phyloP scores from a whole-genome alignment of 805 yeast genomes.

The Metschnikowia vanudenii region DNA sequence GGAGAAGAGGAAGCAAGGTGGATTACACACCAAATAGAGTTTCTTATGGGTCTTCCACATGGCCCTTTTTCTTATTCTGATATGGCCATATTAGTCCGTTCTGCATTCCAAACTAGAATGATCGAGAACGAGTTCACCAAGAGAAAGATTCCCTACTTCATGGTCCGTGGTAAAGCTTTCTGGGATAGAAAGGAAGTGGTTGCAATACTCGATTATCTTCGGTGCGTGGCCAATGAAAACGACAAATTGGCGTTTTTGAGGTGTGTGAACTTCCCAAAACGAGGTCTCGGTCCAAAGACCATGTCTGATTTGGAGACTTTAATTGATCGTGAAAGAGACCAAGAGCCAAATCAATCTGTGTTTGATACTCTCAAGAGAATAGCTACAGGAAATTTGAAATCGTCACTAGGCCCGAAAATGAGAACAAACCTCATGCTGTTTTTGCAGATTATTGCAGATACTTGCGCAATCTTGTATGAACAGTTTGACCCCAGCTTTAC shows the following conservation, averaged over 20 bases:
- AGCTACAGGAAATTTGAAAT: constrained; percentile 3
- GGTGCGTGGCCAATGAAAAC: constrained; percentile 55
- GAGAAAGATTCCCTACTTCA: constrained; percentile 57
- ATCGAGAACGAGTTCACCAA: constrained; percentile 64
- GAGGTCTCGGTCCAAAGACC: constrained; percentile 66
- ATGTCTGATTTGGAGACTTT: constrained; percentile 25
- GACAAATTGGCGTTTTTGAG: constrained; percentile 63
- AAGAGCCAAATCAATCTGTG: constrained; percentile 5
- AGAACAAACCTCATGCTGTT: constrained; percentile 24
- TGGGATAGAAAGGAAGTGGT: constrained; percentile 76
- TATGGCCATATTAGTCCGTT: constrained; percentile 69
- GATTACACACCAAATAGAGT: constrained; percentile 54
- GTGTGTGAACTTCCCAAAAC: constrained; percentile 56
- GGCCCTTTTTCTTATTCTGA: constrained; percentile 50
- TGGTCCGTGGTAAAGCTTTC: constrained; percentile 73
- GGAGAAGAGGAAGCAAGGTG: constrained; percentile 56
- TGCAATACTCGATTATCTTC: constrained; percentile 59
- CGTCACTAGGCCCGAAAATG: constrained; percentile 15
- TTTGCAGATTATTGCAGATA: constrained; percentile 25
- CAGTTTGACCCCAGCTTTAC: constrained; percentile 3
- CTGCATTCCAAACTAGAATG: constrained; percentile 57
- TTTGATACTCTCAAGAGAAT: constrained; percentile 13
- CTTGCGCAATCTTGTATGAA: constrained; percentile 15
- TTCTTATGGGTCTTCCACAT: constrained; percentile 45
- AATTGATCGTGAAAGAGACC: constrained; percentile 23